Conservation (phyloP, 768 basidiomycete genomes). For the Pholiota conissans region DNA sequence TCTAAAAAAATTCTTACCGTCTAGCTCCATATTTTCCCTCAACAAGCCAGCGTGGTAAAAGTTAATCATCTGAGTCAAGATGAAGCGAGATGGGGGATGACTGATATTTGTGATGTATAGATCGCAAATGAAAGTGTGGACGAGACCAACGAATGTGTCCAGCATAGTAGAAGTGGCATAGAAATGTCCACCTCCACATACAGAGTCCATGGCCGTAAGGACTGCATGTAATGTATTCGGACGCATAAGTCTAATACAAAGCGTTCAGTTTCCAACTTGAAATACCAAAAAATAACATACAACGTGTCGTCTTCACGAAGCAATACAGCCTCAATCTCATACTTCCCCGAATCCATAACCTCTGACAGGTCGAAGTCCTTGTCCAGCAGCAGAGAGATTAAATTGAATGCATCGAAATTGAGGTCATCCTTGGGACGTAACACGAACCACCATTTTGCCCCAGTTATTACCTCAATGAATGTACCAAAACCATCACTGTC, state of each 20-base stretch:
- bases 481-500: constrained; percentile 18
- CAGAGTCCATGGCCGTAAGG: constrained; percentile 10
- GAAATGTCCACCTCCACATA: constrained; percentile 24
- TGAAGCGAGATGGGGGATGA: constrained; percentile 3
- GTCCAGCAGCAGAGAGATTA: background rate
- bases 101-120: constrained; percentile 14
- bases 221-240: constrained; percentile 19
- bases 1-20: background rate
- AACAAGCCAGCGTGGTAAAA: constrained; percentile 9
- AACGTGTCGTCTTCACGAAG: background rate
- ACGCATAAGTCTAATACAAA: constrained; percentile 17
- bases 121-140: constrained; percentile 16
- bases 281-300: background rate
- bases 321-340: background rate
- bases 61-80: constrained; percentile 14
- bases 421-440: background rate
- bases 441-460: background rate
- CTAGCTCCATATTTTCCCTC: background rate
- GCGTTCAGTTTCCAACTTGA: no score
- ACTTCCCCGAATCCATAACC: no score
- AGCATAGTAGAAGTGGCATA: constrained; percentile 15
- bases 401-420: background rate
- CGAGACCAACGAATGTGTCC: constrained; percentile 10
- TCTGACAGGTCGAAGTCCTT: background rate
- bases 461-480: background rate